phyloP scores from a whole-genome alignment of 1,284 basidiomycete genomes.

The Malassezia nana region DNA sequence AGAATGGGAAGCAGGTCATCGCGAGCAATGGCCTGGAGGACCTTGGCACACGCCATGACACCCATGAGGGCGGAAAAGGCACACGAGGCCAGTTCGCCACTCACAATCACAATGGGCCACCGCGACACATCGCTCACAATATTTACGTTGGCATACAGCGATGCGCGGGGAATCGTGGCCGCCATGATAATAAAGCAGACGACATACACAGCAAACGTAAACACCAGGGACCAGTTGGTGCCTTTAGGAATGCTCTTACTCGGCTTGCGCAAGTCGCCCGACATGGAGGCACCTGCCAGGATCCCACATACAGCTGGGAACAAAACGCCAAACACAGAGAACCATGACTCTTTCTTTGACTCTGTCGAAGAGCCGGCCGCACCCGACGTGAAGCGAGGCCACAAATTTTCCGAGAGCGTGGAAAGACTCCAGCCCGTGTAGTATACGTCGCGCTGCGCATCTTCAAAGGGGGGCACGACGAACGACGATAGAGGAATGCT shows the following conservation, averaged over 20 bases:
- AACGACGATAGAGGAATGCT: slow-evolving; percentile 42
- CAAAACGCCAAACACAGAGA: slow-evolving; percentile 44
- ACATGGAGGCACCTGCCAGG: slow-evolving; percentile 46
- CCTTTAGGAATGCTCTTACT: slow-evolving; percentile 48
- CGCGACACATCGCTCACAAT: slow-evolving; percentile 43
- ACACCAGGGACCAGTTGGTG: slow-evolving; percentile 43
- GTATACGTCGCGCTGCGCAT: slow-evolving; percentile 39
- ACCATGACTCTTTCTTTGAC: slow-evolving; percentile 31
- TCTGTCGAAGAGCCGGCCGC: slow-evolving; percentile 40
- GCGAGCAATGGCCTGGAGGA: slow-evolving; percentile 45
- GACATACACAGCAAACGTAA: slow-evolving; percentile 41
- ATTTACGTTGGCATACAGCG: slow-evolving; percentile 41
- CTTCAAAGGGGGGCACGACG: slow-evolving; percentile 35
- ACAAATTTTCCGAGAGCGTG: slow-evolving; percentile 37
- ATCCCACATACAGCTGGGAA: slow-evolving; percentile 47
- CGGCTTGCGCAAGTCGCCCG: slow-evolving; percentile 46
- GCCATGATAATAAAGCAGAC: slow-evolving; percentile 41
- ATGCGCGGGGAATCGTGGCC: slow-evolving; percentile 39
- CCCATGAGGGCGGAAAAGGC: slow-evolving; percentile 46
- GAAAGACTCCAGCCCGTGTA: slow-evolving; percentile 41
- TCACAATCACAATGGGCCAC: slow-evolving; percentile 40
- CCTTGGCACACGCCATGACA: slow-evolving; percentile 45
- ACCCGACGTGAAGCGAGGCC: slow-evolving; percentile 41
- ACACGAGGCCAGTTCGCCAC: slow-evolving; percentile 44
- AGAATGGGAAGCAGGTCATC: slow-evolving; percentile 42